Conservation (phyloP, 352 stramenopile species). For the Phytopythium mirpurense region DNA sequence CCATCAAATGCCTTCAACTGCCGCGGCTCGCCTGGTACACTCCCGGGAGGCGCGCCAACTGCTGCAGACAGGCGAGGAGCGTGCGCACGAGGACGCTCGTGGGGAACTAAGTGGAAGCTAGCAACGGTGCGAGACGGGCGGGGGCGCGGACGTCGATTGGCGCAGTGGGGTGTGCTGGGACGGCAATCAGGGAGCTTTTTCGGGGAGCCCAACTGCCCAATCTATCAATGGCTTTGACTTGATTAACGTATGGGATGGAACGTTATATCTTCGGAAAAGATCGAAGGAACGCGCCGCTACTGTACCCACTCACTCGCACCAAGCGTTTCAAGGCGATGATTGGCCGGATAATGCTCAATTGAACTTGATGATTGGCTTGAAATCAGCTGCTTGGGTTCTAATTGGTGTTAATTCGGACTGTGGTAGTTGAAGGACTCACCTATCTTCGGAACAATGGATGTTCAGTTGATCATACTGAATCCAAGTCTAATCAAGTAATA, state of each 20-base stretch:
- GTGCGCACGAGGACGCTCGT: constrained; percentile 3
- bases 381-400: neutral
- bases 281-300: constrained; percentile 19
- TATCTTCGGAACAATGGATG: too few species aligned
- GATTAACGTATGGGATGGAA: constrained; percentile 31
- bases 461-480: constrained; percentile 1
- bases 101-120: neutral
- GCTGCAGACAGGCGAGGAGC: neutral
- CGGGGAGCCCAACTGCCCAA: constrained; percentile 36
- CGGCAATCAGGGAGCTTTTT: constrained; percentile 1
- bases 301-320: too few species aligned
- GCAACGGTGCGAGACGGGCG: neutral
- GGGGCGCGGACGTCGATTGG: neutral
- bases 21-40: neutral
- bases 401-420: neutral
- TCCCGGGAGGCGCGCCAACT: neutral
- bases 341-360: neutral
- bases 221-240: constrained; percentile 25
- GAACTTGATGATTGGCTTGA: neutral
- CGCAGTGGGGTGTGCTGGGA: neutral
- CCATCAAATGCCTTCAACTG: neutral
- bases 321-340: neutral
- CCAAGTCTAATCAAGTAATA: neutral
- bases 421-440: neutral
- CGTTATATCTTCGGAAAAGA: constrained; percentile 49